Base-by-base conservation (phyloP, 306 rosid species). In the Begonia peltatifolia region DNA sequence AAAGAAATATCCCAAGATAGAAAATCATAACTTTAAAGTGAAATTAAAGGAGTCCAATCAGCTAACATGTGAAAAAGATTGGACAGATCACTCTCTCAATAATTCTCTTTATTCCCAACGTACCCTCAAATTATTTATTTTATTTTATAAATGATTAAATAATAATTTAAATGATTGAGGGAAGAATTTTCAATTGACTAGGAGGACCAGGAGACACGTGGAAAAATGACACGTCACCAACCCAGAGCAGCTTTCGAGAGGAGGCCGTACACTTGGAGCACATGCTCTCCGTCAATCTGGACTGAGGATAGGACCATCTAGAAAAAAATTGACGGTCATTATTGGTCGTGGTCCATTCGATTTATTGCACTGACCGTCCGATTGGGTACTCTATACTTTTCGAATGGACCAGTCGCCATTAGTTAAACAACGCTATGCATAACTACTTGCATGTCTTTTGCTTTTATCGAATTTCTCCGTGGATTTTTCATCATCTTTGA, bases 131-230 rank as follows among this genome's bases (percentile, higher is more conserved):
- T 30, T 3, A 5, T 30, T 4, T 57, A 35, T 57, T 46, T 41
- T 43, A 42, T 22, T 44, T 57, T 46, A 41, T 20, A 52, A 56
- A 50, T 57, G 61, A 10, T 17, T 3, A 41, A 46, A 18, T 18
- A 57, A 46, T 9, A 41, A 57, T 44, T 13, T 0, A 46, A 8
- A 48, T 48, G 18, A 17, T 17, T 17, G 1, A 1, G 1, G 18
- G 18, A 1, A 17, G 1, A 1, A 17, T 0, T 17, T 17, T 17
- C 18, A 14, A 13, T 48, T 3, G 48, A 44, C 11, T 57, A 47
- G 23, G 69, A 75, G 88, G 95, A 72, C 95, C 85, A 82, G 69
- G 66, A 54, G 1, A 52, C 80, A 74, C 63, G 78, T 68, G 83
- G 63, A 38, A 63, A 63, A 58, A 53, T 57, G 50, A 51, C 71